Evolutionary conservation across 768 basidiomycete species (phyloP).

Genomic region (Panaeolus papilionaceus): DNA sequence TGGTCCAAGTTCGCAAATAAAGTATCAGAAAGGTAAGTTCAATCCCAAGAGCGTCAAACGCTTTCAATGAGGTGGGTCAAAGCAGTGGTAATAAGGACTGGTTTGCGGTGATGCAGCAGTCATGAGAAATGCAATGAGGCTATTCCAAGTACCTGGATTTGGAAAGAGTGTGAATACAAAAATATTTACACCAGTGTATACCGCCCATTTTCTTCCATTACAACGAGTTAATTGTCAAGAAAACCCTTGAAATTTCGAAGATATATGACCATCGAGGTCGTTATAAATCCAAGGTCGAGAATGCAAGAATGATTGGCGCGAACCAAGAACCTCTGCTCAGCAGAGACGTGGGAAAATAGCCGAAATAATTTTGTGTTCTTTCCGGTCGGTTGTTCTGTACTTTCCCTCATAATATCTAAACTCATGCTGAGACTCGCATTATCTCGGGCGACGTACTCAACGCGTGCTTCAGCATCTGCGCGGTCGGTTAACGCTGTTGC

Average conservation of each 20-base stretch:
- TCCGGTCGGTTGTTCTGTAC: neutral
- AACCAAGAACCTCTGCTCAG: slow-evolving; percentile 2
- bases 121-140: slow-evolving; percentile 8
- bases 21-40: neutral
- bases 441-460: slow-evolving; percentile 1
- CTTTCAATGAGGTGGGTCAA: neutral
- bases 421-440: slow-evolving; percentile 3
- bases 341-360: neutral
- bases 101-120: neutral
- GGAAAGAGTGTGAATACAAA: neutral
- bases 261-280: no score
- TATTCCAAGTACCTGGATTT: slow-evolving; percentile 7
- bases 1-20: neutral
- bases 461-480: neutral
- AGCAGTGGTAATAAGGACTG: neutral
- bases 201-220: neutral
- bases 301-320: neutral
- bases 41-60: no score
- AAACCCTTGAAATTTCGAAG: no score
- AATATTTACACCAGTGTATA: neutral
- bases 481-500: neutral
- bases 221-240: neutral
- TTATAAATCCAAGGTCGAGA: no score
- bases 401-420: neutral
- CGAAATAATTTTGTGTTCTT: slow-evolving; percentile 8